These are phyloP conservation scores for Suillus discolor DNA, from an alignment of 768 basidiomycete species.

Conservation along the genomic window DNA sequence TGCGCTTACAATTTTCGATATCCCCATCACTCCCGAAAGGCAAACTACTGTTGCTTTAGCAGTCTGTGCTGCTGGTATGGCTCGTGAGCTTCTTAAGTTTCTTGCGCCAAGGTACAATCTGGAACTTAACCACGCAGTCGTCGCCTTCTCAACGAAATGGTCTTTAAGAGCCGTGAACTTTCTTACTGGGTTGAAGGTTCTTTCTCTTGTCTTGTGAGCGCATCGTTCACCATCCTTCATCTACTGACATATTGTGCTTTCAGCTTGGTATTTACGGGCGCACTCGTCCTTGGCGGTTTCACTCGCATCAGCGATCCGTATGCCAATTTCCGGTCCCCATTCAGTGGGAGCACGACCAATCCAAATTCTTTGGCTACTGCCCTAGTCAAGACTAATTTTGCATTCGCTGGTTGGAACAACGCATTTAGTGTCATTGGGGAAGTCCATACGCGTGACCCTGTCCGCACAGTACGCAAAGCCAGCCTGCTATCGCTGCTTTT, in stretches of 20 bases:
- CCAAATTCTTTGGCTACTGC: conserved; percentile 28
- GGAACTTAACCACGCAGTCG: conserved; percentile 15
- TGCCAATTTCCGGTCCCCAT: conserved; percentile 32
- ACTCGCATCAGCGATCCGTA: conserved; percentile 30
- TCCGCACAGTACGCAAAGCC: conserved; percentile 47
- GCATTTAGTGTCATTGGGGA: conserved; percentile 51
- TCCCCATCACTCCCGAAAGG: conserved; percentile 19
- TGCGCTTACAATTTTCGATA: conserved; percentile 20
- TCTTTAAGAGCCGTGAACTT: conserved; percentile 26
- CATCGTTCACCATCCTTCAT: neutral
- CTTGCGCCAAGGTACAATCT: too few species aligned
- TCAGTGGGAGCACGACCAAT: conserved; percentile 26
- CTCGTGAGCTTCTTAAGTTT: conserved; percentile 13
- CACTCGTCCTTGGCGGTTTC: conserved; percentile 28
- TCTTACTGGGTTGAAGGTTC: conserved; percentile 26
- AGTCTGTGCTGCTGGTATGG: conserved; percentile 23
- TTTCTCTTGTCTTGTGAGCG: conserved; percentile 22
- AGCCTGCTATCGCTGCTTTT: conserved; percentile 45
- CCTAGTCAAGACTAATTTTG: conserved; percentile 31
- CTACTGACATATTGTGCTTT: conserved; percentile 2
- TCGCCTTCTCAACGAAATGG: conserved; percentile 32
- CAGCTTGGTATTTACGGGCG: conserved; percentile 27
- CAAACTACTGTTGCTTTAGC: conserved; percentile 26
- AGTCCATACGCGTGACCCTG: conserved; percentile 37
- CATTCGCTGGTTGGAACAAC: conserved; percentile 39